Evolutionary conservation across 208 protist species (phyloP).

Genomic region (Trypanosoma rangeli): DNA sequence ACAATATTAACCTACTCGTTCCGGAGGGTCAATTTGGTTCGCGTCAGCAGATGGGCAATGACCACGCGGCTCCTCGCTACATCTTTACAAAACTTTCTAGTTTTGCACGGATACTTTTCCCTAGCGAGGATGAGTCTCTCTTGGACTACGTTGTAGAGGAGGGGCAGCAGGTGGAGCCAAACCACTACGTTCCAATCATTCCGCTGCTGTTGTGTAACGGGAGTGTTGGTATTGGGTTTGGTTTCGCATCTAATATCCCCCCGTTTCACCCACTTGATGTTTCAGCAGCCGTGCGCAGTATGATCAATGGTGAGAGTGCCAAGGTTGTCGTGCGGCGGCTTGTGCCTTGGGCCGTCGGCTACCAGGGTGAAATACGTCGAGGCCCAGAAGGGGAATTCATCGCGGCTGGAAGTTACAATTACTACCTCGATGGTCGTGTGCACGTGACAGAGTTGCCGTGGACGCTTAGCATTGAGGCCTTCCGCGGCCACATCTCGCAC

Average conservation of each 20-base stretch:
- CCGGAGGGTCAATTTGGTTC: constrained; percentile 99
- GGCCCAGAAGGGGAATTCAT: constrained; percentile 70
- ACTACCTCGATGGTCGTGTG: constrained; percentile 67
- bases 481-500: constrained; percentile 68
- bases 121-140: constrained; percentile 95
- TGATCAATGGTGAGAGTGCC: constrained; percentile 84
- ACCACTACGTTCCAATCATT: constrained; percentile 99
- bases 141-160: constrained; percentile 98
- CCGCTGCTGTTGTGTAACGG: constrained; percentile 99
- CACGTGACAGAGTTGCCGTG: constrained; percentile 78
- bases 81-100: constrained; percentile 95
- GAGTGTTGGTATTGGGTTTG: constrained; percentile 98
- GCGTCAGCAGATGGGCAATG: constrained; percentile 96
- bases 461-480: constrained; percentile 73
- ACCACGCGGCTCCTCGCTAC: constrained; percentile 96
- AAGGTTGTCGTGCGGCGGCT: constrained; percentile 76
- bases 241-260: constrained; percentile 94
- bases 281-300: constrained; percentile 81
- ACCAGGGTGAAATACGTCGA: constrained; percentile 85
- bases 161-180: constrained; percentile 97
- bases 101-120: constrained; percentile 97
- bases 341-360: constrained; percentile 97
- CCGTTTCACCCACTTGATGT: constrained; percentile 97
- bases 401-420: constrained; percentile 65
- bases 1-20: constrained; percentile 99